phyloP scores from a whole-genome alignment of 768 basidiomycete species.

The Mycena floridula region DNA sequence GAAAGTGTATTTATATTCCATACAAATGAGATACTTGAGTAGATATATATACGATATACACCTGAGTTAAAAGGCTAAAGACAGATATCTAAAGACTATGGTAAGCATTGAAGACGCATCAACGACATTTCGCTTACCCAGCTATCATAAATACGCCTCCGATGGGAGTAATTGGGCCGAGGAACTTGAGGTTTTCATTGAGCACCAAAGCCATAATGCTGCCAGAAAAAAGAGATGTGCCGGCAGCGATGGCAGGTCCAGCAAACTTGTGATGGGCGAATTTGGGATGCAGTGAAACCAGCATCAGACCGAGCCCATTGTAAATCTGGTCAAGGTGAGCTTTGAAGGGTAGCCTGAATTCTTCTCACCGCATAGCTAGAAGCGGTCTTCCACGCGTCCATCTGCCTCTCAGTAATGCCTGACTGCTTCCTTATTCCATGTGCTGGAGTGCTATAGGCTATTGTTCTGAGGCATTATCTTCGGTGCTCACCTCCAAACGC shows the following conservation, averaged over 20 bases:
- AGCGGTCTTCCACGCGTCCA: slow-evolving; percentile 60
- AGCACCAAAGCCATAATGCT: slow-evolving; percentile 54
- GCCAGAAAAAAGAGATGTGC: slow-evolving; percentile 55
- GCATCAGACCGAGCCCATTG: slow-evolving; percentile 62
- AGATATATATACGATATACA: too few species aligned
- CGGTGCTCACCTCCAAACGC: slow-evolving; percentile 54
- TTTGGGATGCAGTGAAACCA: slow-evolving; percentile 56
- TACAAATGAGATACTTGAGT: too few species aligned
- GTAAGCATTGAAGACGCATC: slow-evolving; percentile 17
- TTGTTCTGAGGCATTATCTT: not conserved
- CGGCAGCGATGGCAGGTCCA: slow-evolving; percentile 57
- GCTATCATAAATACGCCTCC: slow-evolving; percentile 62
- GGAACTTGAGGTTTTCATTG: slow-evolving; percentile 37
- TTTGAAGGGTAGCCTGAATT: slow-evolving; percentile 6
- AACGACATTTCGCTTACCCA: slow-evolving; percentile 44
- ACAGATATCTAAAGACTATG: too few species aligned
- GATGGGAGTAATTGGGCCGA: slow-evolving; percentile 65
- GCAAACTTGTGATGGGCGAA: slow-evolving; percentile 58
- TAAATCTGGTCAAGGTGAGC: slow-evolving; percentile 36
- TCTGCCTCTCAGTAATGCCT: slow-evolving; percentile 42
- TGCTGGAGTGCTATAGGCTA: slow-evolving; percentile 18
- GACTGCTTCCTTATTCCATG: slow-evolving; percentile 48
- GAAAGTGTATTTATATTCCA: too few species aligned
- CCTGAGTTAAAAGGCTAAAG: slow-evolving; percentile 44
- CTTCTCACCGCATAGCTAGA: slow-evolving; percentile 52